Percentiles rank a stretch among this genome's conserved stretches.
Conservation (phyloP, 1,284 basidiomycete genomes). For the Binderoboletus segoi region DNA sequence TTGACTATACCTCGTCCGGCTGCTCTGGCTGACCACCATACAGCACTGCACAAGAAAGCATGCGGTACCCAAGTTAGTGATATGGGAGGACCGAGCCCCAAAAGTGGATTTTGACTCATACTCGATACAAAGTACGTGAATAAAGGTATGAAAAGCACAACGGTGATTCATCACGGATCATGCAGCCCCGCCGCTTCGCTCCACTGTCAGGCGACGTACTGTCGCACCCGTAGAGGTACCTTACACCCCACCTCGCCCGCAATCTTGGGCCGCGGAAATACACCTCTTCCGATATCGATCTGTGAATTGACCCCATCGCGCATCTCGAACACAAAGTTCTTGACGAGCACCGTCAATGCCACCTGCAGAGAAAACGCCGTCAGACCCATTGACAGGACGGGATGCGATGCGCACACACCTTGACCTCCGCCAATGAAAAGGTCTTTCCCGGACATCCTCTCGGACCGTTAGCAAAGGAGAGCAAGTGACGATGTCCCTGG, state of each 20-base stretch:
- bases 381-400: too few species aligned
- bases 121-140: too few species aligned
- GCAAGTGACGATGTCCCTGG: constrained; percentile 42
- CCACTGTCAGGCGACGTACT: constrained; percentile 5
- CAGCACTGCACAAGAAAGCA: too few species aligned
- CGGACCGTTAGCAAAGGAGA: constrained; percentile 45
- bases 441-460: constrained; percentile 40
- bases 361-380: neutral
- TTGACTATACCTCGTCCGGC: too few species aligned
- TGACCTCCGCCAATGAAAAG: constrained; percentile 47
- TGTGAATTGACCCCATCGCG: constrained; percentile 19
- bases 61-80: too few species aligned
- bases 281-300: constrained; percentile 17
- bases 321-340: constrained; percentile 24
- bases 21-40: too few species aligned
- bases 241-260: constrained; percentile 25
- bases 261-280: constrained; percentile 25
- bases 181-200: too few species aligned
- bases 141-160: too few species aligned
- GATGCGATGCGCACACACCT: constrained; percentile 40
- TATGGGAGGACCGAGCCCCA: too few species aligned
- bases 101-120: too few species aligned
- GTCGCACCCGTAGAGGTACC: constrained; percentile 25
- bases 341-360: constrained; percentile 25
- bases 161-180: too few species aligned